Conservation (phyloP, 306 rosid species). For the Cicer cuneatum region DNA sequence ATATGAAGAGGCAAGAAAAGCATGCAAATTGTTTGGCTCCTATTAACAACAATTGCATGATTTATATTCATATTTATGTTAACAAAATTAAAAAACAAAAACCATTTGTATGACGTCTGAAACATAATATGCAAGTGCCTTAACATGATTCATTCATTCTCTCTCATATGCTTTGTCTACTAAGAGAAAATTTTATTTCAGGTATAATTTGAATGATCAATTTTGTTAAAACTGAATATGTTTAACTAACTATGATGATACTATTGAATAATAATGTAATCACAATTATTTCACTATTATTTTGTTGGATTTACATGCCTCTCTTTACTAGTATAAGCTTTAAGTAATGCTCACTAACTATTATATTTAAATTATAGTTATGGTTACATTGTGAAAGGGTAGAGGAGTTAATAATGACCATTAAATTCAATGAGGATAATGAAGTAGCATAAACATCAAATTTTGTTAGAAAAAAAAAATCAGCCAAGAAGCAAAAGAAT, state of each 20-base stretch:
- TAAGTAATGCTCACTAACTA: too few relatives aligned
- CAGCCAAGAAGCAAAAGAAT: too few relatives aligned
- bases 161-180: constrained; percentile 45
- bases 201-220: constrained; percentile 60
- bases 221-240: constrained; percentile 49
- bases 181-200: constrained; percentile 45
- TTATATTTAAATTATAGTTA: too few relatives aligned
- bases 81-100: constrained; percentile 48
- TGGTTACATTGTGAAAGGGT: too few relatives aligned
- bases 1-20: constrained; percentile 76
- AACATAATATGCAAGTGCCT: constrained; percentile 53
- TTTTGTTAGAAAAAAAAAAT: too few relatives aligned
- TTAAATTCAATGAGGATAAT: too few relatives aligned
- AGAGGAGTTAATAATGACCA: too few relatives aligned
- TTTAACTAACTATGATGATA: constrained; percentile 36
- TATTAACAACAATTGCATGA: constrained; percentile 82
- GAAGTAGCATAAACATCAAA: too few relatives aligned
- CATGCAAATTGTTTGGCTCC: constrained; percentile 63
- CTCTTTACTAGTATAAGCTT: not conserved
- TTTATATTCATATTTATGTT: constrained; percentile 58
- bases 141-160: constrained; percentile 10
- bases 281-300: constrained; percentile 30
- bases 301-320: not conserved
- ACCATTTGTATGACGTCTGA: constrained; percentile 68
- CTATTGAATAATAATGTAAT: constrained; percentile 32